Base-by-base conservation (phyloP, 176 grass and related monocot species). In the Avena insularis region DNA sequence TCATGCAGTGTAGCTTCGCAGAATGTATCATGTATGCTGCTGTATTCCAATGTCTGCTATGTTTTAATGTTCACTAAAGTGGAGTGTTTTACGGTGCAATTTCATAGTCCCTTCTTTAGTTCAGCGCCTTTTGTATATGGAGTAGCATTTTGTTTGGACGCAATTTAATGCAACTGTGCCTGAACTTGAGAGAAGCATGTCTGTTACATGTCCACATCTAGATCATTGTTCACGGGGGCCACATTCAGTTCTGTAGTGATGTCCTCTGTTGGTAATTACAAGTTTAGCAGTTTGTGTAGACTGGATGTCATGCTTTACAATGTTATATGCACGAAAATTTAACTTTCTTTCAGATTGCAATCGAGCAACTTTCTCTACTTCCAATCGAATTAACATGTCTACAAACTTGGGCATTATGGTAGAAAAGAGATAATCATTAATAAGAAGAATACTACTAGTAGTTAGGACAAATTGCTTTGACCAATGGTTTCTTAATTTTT, bases 171-270 rank as follows among this genome's bases (percentile, higher is more conserved):
- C 54, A 79, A 7, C 13, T 59, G 54, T 40, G 43, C 17, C 6
- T 47, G 16, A 40, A 16, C 3, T 17, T 65, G 8, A 20, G 13
- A 10, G 29, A 80, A 31, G 21, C 21, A 11, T 10, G 40, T 23
- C 64, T 64, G 78, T 29, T 79, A 60, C 77, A 79, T 79, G 77
- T 61, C 77, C 77, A 61, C 77, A 79, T 61, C 33, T 61, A 23
- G 20, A 25, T 2, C 56, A 23, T 61, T 35, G 77, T 15, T 2
- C 56, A 23, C 45, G 55, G 77, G 76, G 31, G n/a, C 31, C 76
- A 79, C 76, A 8, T 21, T 6, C 77, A 43, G 5, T 16, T 23
- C 77, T 61, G 3, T 25, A 43, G 35, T 79, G 54, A 1, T 59
- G 76, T 78, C 29, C 17, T 2, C 76, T 43, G 17, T 79, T 40